Evolutionary conservation across 106 monocot genomes (phyloP).

Genomic region (Acanthochlamys bracteata): DNA sequence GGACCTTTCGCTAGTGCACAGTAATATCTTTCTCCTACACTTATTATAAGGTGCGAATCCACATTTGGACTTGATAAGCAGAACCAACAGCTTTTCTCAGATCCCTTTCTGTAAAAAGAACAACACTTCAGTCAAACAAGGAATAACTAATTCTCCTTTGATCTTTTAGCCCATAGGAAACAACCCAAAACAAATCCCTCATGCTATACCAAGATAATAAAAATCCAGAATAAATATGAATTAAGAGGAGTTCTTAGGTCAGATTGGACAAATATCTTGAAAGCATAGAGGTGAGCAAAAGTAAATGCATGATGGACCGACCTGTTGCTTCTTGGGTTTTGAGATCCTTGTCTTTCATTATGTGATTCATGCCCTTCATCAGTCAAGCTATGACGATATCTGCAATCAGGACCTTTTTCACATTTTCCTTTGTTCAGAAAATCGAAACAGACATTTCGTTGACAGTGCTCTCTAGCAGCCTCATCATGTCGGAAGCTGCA

Average conservation of each 20-base stretch:
- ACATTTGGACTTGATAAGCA: conserved; percentile 89
- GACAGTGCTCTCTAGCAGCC: conserved; percentile 58
- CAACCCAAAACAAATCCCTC: no score
- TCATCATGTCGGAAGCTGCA: conserved; percentile 76
- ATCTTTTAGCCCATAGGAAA: no score
- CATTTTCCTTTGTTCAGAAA: conserved; percentile 96
- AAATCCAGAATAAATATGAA: no score
- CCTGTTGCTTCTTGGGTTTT: conserved; percentile 25
- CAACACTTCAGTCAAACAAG: no score
- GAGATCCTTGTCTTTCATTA: conserved; percentile 17
- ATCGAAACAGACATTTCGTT: conserved; percentile 95
- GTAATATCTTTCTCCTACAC: conserved; percentile 76
- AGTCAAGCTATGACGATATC: conserved; percentile 51
- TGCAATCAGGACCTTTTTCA: conserved; percentile 82
- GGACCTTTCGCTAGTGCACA: conserved; percentile 94
- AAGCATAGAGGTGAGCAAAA: no score
- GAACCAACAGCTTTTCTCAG: conserved; percentile 83
- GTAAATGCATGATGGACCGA: no score
- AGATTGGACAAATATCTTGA: no score
- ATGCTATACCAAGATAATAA: no score
- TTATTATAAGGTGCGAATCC: conserved; percentile 78
- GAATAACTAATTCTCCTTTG: no score
- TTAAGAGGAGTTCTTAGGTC: no score
- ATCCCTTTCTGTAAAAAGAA: conserved; percentile 24
- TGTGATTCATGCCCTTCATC: conserved; percentile 37